Conservation (phyloP, 176 grass and related monocot species). For the sorghum (Sorghum bicolor) region Sorghum_bicolor_NCBIv3 NC_012871.2:67405001-67405500, state of each 20-base stretch:
- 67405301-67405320: not conserved
- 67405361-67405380: no score
- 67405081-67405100: not conserved
- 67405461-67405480: no score
- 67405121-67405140: not conserved
- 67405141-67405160: not conserved
- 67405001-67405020: not conserved
- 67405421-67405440: no score
- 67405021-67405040: not conserved
- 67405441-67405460: no score
- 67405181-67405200: not conserved
- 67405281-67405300: not conserved
- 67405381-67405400: no score
- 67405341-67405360: no score
- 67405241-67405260: not conserved
- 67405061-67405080: not conserved
- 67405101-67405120: not conserved
- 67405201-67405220: not conserved
- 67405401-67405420: no score
- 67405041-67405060: not conserved
- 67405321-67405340: not conserved
- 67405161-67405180: not conserved
- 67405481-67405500: no score
- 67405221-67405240: not conserved
- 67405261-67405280: not conserved